phyloP scores from a whole-genome alignment of 306 rosid species.

The Citrullus amarus region DNA sequence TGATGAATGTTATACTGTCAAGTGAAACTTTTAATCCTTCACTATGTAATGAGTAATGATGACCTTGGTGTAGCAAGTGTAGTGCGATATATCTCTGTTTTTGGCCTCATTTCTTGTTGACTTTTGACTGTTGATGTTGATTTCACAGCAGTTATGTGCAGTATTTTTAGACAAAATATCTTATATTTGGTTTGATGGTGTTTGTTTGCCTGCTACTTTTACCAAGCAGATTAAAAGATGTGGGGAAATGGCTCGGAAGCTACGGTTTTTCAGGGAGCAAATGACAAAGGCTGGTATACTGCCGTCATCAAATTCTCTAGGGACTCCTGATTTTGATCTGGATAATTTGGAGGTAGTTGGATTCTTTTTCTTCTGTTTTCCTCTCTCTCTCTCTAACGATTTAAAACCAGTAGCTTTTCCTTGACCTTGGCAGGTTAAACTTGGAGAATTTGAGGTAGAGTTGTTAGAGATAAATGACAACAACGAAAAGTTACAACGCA shows the following conservation, averaged over 20 bases:
- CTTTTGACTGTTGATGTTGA: neutral
- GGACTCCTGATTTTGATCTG: conserved; percentile 27
- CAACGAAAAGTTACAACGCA: conserved; percentile 53
- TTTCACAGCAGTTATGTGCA: neutral
- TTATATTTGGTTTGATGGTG: neutral
- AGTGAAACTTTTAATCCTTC: neutral
- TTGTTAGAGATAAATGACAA: conserved; percentile 55
- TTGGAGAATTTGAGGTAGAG: conserved; percentile 68
- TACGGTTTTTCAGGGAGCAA: conserved; percentile 67
- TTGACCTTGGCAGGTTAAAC: conserved; percentile 36
- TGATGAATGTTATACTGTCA: neutral
- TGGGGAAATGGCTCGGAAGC: conserved; percentile 67
- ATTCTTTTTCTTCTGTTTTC: neutral
- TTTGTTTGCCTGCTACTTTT: conserved; percentile 10
- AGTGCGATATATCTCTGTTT: neutral
- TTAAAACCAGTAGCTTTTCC: conserved; percentile 7
- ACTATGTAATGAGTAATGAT: neutral
- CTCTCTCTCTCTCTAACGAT: neutral
- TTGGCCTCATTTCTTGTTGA: neutral
- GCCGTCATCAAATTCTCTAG: conserved; percentile 21
- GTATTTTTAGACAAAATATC: neutral
- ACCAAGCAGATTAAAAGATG: conserved; percentile 52
- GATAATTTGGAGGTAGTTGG: conserved; percentile 63
- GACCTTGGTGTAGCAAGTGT: neutral
- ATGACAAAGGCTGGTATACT: conserved; percentile 51